Evolutionary conservation across 768 basidiomycete species (phyloP), one percentile per base, ranked within the genome.

Genomic region (Tricholoma hemisulphureum): DNA sequence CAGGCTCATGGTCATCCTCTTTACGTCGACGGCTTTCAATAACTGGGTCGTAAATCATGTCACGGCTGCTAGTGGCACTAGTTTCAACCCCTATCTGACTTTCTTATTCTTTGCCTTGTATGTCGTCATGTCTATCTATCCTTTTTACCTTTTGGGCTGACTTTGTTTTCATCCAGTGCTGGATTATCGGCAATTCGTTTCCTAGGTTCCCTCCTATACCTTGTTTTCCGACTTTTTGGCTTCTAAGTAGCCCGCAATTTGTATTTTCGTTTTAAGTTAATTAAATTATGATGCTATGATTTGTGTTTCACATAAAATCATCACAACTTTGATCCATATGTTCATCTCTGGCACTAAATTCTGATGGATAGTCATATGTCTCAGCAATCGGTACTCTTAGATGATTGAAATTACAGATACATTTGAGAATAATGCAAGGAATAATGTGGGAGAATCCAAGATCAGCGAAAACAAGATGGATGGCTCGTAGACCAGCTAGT

Each of bases 31-130:
- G 4, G 88, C 83, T 6, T 95, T 95, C 74, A 79, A 81, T 37
- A 77, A 83, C 16, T 95, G 89, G 88, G 85, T 91, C 29, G 72
- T 80, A 23, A 55, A 73, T 28, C 83, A 89, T 62, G 76, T 92
- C 51, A 69, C 79, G 48, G 71, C 67, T n/a, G 70, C 73, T 0
- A 74, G 75, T 4, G 77, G 80, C 56, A 75, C 82, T 13, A 78
- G 79, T 21, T 94, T 95, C 77, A 95, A 95, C 67, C 92, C 93
- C n/a, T 95, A 95, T 72, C 80, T 92, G 50, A 84, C 82, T 26
- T 88, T 92, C 77, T 80, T 95, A 55, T 95, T 95, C 51, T 59
- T 67, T 64, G 72, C 70, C 56, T 58, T 71, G 70, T 74, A 56
- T 24, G 71, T 70, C 24, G 39, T 35, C 31, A 37, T 57, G 9